Evolutionary conservation across 768 basidiomycete species (phyloP), one percentile per base, ranked within the genome.

Genomic region (Obba rivulosa): DNA sequence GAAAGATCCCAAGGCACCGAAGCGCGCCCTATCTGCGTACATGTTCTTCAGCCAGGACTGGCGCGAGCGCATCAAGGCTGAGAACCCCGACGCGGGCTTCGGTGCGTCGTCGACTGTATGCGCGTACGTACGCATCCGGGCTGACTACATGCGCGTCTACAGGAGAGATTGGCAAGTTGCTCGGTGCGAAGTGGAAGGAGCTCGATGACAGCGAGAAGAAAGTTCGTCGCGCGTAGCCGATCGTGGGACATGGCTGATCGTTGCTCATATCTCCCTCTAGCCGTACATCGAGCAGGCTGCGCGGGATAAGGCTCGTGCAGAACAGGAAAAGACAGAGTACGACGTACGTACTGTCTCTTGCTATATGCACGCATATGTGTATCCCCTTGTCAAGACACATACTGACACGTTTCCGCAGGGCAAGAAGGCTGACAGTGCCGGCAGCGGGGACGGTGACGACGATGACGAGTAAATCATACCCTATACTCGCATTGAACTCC

Each of bases 1-100:
- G 71, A 92, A 90, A 70, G 84, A 92, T 66, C 80, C 79, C 52
- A 86, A 87, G 67, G 81, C 85, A 39, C 92, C 92, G 52, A 96
- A 97, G 74, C 83, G 93, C 46, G 87, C 91, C 0, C 77, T 96
- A 40, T 96, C 93, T 24, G 92, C 95, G 35, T 98, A 96, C 75
- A 96, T 98, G 95, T 93, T 93, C 86, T 98, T 97, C 78, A 85
- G 82, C 59, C 89, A 93, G 67, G 94, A 92, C 68, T 87, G 91
- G 89, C 80, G 94, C 64, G 88, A 94, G 70, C 81, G 87, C 65
- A 89, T 97, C 78, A 95, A 94, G 83, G 63, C 80, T 49, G 92
- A 96, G 73, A 95, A 97, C 73, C 94, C 94, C 42, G 91, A 93
- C 50, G 92, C 91, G 23, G 78, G 85, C 48, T 98, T 97, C 62